Conservation (phyloP, 768 basidiomycete genomes). For the Fistulinella prunicolor region DNA sequence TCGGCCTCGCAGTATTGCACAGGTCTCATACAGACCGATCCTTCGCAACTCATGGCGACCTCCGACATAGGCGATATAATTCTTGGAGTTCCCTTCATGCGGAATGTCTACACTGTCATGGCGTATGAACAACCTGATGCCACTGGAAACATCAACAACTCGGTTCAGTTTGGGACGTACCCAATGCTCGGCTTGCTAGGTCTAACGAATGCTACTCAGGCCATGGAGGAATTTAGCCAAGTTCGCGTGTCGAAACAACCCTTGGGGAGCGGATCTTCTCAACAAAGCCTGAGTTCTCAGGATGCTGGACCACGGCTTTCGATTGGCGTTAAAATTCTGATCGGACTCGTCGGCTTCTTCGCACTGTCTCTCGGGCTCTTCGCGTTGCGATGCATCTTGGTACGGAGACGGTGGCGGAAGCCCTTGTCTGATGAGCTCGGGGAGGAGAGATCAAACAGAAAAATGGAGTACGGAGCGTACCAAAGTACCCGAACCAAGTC, state of each 20-base stretch:
- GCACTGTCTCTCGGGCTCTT: slow-evolving; percentile 54
- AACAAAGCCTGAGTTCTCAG: slow-evolving; percentile 7
- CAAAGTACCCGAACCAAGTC: slow-evolving; percentile 34
- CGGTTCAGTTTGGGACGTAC: slow-evolving; percentile 16
- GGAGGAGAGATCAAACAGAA: background rate
- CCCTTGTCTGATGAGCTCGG: too few relatives aligned
- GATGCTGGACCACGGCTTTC: slow-evolving; percentile 40
- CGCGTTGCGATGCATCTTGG: slow-evolving; percentile 48
- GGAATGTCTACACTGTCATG: slow-evolving; percentile 76
- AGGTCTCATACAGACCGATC: slow-evolving; percentile 65
- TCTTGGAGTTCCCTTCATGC: slow-evolving; percentile 75
- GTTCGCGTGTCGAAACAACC: slow-evolving; percentile 68
- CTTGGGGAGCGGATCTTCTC: slow-evolving; percentile 31
- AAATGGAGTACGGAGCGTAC: slow-evolving; percentile 29
- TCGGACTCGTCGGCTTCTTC: slow-evolving; percentile 59
- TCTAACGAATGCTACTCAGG: slow-evolving; percentile 59
- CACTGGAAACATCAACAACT: slow-evolving; percentile 43
- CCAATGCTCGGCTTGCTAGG: slow-evolving; percentile 59
- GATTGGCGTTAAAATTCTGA: slow-evolving; percentile 61
- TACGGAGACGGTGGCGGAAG: slow-evolving; percentile 36
- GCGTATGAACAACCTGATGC: slow-evolving; percentile 52
- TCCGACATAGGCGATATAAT: slow-evolving; percentile 61
- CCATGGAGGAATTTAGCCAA: slow-evolving; percentile 64
- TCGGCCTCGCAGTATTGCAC: slow-evolving; percentile 48
- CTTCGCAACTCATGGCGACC: slow-evolving; percentile 37